Conservation (phyloP, 2,329 filamentous ascomycete species). For the Trichophyton benhamiae region DNA sequence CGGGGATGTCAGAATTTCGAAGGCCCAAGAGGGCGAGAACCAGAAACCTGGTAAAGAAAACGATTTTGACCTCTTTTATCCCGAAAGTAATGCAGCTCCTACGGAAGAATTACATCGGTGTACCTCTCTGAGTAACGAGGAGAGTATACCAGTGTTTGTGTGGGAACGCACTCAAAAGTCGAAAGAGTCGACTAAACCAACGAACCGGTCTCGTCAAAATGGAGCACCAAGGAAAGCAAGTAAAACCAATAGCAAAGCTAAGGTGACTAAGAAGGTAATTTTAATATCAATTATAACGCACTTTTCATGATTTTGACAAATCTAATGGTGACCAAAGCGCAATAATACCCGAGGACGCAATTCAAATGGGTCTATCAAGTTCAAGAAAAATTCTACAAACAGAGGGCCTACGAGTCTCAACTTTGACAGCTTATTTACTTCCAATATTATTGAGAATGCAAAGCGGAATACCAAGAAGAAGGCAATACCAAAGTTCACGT, state of each 20-base stretch:
- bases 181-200: neutral
- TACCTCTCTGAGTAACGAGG: neutral
- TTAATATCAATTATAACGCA: neutral
- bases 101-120: too few species aligned
- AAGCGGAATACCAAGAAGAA: conserved; percentile 16
- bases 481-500: conserved; percentile 17
- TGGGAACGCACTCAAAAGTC: neutral
- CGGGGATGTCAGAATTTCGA: neutral
- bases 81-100: neutral
- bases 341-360: neutral
- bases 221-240: neutral
- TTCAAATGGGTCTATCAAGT: neutral
- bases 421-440: conserved; percentile 9
- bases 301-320: neutral
- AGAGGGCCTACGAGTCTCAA: conserved; percentile 2
- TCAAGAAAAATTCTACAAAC: neutral
- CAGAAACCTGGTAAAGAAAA: neutral
- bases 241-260: neutral
- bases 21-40: neutral
- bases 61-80: neutral
- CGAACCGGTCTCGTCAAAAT: neutral
- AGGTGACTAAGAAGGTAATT: neutral
- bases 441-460: conserved; percentile 8
- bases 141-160: too few species aligned
- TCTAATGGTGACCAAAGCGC: neutral